These are phyloP conservation scores for Quercus engelmannii DNA, from an alignment of 306 rosid genomes.

Conservation along the genomic window DNA sequence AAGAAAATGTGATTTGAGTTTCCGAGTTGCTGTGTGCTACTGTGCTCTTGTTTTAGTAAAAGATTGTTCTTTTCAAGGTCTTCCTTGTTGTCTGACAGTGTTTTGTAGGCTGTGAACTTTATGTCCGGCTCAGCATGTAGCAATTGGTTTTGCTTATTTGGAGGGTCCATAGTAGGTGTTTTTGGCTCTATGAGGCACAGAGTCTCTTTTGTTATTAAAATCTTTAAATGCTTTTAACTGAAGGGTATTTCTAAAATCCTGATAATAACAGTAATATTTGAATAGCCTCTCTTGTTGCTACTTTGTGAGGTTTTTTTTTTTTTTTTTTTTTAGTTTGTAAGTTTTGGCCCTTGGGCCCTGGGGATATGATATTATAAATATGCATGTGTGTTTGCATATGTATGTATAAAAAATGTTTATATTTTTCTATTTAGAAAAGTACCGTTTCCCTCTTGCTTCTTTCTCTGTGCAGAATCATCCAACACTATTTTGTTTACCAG, in stretches of 20 bases:
- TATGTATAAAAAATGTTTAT: background rate
- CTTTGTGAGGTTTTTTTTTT: background rate
- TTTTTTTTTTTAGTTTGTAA: too few relatives aligned
- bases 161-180: background rate
- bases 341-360: background rate
- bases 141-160: background rate
- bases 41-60: background rate
- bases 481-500: background rate
- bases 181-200: background rate
- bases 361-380: background rate
- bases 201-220: background rate
- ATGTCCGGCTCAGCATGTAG: background rate
- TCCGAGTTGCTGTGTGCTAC: background rate
- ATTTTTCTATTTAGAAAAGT: background rate
- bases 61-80: background rate
- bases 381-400: background rate
- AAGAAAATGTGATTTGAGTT: background rate
- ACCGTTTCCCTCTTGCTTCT: background rate
- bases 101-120: background rate
- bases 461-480: background rate
- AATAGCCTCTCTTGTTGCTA: background rate
- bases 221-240: background rate
- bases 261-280: background rate
- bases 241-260: background rate
- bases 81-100: background rate